Conservation (phyloP, 2,329 filamentous ascomycete species). For the Aspergillus japonicus region DNA sequence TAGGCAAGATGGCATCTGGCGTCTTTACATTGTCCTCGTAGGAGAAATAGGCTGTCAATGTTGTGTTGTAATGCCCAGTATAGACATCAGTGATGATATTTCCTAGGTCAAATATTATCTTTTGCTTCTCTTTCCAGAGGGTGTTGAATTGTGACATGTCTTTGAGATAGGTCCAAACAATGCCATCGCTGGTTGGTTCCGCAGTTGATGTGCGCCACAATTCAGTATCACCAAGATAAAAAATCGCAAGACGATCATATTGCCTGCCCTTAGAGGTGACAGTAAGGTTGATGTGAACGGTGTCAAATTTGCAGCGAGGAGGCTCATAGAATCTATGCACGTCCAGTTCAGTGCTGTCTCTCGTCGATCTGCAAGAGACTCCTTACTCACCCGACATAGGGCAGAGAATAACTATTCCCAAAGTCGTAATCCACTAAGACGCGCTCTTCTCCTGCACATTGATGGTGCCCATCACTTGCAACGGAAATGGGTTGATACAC, state of each 20-base stretch:
- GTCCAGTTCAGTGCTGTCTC: not conserved
- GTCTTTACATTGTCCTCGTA: slow-evolving; percentile 40
- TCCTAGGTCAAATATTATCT: slow-evolving; percentile 75
- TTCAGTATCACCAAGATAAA: slow-evolving; percentile 75
- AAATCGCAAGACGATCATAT: slow-evolving; percentile 71
- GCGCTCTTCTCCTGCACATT: slow-evolving; percentile 35
- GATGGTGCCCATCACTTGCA: slow-evolving; percentile 40
- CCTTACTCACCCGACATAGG: slow-evolving; percentile 63
- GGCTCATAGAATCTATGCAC: slow-evolving; percentile 59
- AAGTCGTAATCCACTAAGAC: slow-evolving; percentile 71
- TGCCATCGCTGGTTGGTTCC: slow-evolving; percentile 69
- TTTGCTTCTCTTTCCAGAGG: slow-evolving; percentile 68
- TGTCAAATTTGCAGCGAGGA: slow-evolving; percentile 68
- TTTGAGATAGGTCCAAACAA: slow-evolving; percentile 74
- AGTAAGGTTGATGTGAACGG: slow-evolving; percentile 73
- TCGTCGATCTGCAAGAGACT: not conserved
- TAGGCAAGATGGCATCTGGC: slow-evolving; percentile 67
- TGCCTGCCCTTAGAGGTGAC: slow-evolving; percentile 70
- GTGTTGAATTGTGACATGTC: slow-evolving; percentile 71
- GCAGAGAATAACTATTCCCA: slow-evolving; percentile 68
- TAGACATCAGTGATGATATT: slow-evolving; percentile 71
- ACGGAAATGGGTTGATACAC: slow-evolving; percentile 63
- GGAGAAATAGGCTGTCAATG: slow-evolving; percentile 72
- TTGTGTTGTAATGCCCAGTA: slow-evolving; percentile 72
- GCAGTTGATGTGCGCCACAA: slow-evolving; percentile 83